Evolutionary conservation across 164 flowering plant genomes (phyloP).

Genomic region (Vitis rupestris): DNA sequence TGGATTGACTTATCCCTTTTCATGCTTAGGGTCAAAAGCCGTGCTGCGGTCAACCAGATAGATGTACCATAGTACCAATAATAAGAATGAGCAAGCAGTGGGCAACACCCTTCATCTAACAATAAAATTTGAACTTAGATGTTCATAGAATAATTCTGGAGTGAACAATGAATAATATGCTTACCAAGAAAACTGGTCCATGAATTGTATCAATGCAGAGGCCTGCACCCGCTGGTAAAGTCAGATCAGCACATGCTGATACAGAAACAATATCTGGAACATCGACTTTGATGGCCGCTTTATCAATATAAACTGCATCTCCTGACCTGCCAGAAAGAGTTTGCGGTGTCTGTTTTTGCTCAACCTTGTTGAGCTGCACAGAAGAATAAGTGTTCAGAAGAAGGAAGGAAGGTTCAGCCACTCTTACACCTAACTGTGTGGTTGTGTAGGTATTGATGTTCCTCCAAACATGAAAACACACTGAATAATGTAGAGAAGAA

Average conservation of each 20-base stretch:
- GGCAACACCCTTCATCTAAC: too few relatives aligned
- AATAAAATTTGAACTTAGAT: too few relatives aligned
- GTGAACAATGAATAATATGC: constrained; percentile 9
- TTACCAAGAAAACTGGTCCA: constrained; percentile 90
- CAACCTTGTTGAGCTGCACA: constrained; percentile 47
- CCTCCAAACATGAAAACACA: background rate
- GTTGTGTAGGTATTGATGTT: background rate
- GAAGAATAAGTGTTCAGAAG: background rate
- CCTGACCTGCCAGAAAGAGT: constrained; percentile 49
- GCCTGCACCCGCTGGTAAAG: constrained; percentile 96
- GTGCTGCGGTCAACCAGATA: too few relatives aligned
- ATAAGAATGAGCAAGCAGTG: too few relatives aligned
- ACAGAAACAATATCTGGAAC: constrained; percentile 80
- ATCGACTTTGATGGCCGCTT: constrained; percentile 50
- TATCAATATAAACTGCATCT: constrained; percentile 32
- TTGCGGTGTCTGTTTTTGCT: constrained; percentile 44
- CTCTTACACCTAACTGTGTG: background rate
- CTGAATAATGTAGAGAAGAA: too few relatives aligned
- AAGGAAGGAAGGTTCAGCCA: background rate
- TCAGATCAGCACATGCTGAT: constrained; percentile 89
- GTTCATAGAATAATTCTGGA: background rate
- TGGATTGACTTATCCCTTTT: too few relatives aligned
- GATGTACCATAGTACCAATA: too few relatives aligned
- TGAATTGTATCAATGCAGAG: constrained; percentile 79
- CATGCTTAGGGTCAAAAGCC: too few relatives aligned